A percentile compares a stretch with the other conserved stretches of the same genome.
Conservation (phyloP, 345 rosid species). For the Ailanthus altissimus region DNA sequence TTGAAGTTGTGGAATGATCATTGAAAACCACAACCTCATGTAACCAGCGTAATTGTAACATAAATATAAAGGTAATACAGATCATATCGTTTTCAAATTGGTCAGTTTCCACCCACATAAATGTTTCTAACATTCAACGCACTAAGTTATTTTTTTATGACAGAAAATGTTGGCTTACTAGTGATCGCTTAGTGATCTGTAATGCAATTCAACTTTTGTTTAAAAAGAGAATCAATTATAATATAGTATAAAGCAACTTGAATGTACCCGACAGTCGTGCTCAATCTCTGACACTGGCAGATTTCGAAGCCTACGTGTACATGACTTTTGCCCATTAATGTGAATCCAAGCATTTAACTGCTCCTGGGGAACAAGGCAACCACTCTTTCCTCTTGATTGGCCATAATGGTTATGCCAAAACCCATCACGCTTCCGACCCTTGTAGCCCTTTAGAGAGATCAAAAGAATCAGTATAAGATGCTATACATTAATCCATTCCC, state of each 20-base stretch:
- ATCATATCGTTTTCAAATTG: neutral
- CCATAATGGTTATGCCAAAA: conserved; percentile 34
- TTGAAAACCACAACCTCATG: neutral
- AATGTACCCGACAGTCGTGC: conserved; percentile 47
- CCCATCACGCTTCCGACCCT: conserved; percentile 55
- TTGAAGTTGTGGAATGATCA: neutral
- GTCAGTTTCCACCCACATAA: conserved; percentile 1
- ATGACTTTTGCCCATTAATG: conserved; percentile 53
- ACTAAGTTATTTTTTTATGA: neutral
- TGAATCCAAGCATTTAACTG: conserved; percentile 63
- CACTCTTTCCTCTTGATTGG: conserved; percentile 36
- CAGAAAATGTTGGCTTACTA: neutral
- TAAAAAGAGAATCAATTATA: neutral
- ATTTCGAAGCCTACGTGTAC: conserved; percentile 33
- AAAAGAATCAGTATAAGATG: conserved; percentile 11
- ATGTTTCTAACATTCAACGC: neutral
- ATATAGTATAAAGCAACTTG: conserved; percentile 9
- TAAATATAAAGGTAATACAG: neutral
- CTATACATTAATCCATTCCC: neutral
- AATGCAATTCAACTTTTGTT: conserved; percentile 2
- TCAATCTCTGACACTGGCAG: conserved; percentile 35
- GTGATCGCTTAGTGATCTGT: neutral
- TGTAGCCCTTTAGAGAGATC: conserved; percentile 40
- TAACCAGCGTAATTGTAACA: neutral
- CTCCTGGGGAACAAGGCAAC: conserved; percentile 54